Evolutionary conservation across 371 early-diverging fungal species (phyloP).

Genomic region (Thermomucor indicae-seudaticae): DNA sequence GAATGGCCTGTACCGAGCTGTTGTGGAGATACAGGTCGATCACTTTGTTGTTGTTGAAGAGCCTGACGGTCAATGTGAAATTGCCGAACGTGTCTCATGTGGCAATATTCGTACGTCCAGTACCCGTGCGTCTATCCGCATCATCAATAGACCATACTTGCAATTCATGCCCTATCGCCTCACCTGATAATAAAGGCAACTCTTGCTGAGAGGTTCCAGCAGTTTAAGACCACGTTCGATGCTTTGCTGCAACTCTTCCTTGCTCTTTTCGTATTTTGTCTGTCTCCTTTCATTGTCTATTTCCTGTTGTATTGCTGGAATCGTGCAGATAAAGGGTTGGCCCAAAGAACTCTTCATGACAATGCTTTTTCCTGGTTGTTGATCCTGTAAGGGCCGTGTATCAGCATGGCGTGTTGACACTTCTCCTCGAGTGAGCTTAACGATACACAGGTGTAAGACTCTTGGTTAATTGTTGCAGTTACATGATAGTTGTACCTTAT

Average conservation of each 20-base stretch:
- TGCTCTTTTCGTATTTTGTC: constrained; percentile 7
- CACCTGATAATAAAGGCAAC: constrained; percentile 51
- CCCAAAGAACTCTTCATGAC: constrained; percentile 46
- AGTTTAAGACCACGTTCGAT: constrained; percentile 58
- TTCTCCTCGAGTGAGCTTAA: too few relatives aligned
- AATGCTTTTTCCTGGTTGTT: constrained; percentile 7
- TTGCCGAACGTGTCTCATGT: constrained; percentile 66
- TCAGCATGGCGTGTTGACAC: background rate
- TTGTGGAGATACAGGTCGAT: background rate
- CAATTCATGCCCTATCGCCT: background rate
- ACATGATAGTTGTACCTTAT: background rate
- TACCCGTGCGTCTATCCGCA: constrained; percentile 49
- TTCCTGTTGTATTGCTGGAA: constrained; percentile 40
- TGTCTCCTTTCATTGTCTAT: constrained; percentile 14
- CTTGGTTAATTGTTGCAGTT: too few relatives aligned
- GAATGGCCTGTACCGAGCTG: constrained; percentile 9
- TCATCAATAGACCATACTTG: background rate
- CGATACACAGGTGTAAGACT: too few relatives aligned
- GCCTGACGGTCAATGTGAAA: constrained; percentile 46
- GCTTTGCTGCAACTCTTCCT: constrained; percentile 30
- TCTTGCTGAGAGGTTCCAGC: constrained; percentile 46
- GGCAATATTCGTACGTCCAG: constrained; percentile 85
- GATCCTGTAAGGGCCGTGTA: background rate
- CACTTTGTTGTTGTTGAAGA: constrained; percentile 5
- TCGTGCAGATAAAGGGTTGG: constrained; percentile 47